Evolutionary conservation across 73 alveolate species (phyloP).

Genomic region (Paramecium octaurelia): DNA sequence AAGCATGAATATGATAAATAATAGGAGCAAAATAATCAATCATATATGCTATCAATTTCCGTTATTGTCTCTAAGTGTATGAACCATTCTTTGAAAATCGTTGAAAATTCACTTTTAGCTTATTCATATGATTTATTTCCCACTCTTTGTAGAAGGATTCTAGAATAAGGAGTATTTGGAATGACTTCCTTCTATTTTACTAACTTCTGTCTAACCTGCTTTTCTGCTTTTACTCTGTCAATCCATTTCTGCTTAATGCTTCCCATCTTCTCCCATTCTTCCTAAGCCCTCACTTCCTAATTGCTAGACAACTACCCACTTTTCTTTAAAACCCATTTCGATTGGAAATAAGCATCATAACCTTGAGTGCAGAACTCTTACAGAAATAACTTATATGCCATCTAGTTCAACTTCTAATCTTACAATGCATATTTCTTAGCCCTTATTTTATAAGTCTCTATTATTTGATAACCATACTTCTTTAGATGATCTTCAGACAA

Average conservation of each 20-base stretch:
- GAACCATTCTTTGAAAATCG: background rate
- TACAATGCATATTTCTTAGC: background rate
- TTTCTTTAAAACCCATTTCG: background rate
- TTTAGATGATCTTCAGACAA: background rate
- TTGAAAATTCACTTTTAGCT: background rate
- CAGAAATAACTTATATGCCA: background rate
- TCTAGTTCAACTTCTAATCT: background rate
- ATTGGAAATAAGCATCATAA: background rate
- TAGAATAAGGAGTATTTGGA: background rate
- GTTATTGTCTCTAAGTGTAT: background rate
- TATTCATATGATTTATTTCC: background rate
- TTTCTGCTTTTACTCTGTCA: constrained; percentile 23
- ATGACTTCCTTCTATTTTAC: background rate
- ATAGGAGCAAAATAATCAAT: background rate
- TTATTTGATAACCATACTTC: constrained; percentile 20
- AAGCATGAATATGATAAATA: background rate
- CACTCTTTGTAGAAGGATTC: background rate
- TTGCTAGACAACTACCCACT: background rate
- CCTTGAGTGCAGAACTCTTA: background rate
- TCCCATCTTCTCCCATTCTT: constrained; percentile 51
- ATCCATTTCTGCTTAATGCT: background rate
- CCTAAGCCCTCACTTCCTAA: background rate
- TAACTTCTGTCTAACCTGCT: background rate
- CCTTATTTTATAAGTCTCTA: background rate
- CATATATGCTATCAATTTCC: constrained; percentile 26